Base-by-base conservation (phyloP, 345 rosid species). In the Syzygium aqueum region DNA sequence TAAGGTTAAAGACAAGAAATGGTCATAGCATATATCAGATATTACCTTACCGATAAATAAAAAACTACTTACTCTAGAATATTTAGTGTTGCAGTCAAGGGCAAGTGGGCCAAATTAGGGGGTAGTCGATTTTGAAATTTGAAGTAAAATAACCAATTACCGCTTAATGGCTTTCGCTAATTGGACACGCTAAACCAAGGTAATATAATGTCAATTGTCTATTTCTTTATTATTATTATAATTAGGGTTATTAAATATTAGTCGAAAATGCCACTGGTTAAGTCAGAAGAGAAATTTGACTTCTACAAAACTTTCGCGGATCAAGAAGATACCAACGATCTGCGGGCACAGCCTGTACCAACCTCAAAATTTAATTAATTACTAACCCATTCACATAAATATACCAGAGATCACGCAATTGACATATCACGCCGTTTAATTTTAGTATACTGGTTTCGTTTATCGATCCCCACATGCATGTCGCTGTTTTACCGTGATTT, bases 361-460 rank as follows among this genome's bases (percentile, higher is more conserved):
- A 59, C 65, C 7, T 11, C 30, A 3, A 28, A 59, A 11, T 11
- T 59, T 59, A 25, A 59, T 27, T 14, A 57, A 59, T 59, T 25
- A 25, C 46, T 43, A 43, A 6, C 46, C 46, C 46, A 43, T 43
- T 43, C 46, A 43, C 46, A 43, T 43, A 5, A 43, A 43, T 11
- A 50, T 50, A 11, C 13, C 51, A 50, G 2, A 2, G 3, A 56
- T 56, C 4, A 56, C 27, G 12, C 65, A 25, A 59, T 59, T 0
- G 16, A 27, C 65, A 27, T 59, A 59, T n/a, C 8, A 1, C 0
- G 3, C 1, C 21, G 15, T 28, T 2, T 1, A 15, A 28, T 63
- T 27, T 15, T n/a, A 8, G 3, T 27, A 7, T 15, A 0, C 19
- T 2, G 5, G 13, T 1, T 28, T 6, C 10, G 8, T 8, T 2